Evolutionary conservation across 2,329 filamentous ascomycete genomes (phyloP).

Genomic region (Aspergillus oerlinghausenensis): DNA sequence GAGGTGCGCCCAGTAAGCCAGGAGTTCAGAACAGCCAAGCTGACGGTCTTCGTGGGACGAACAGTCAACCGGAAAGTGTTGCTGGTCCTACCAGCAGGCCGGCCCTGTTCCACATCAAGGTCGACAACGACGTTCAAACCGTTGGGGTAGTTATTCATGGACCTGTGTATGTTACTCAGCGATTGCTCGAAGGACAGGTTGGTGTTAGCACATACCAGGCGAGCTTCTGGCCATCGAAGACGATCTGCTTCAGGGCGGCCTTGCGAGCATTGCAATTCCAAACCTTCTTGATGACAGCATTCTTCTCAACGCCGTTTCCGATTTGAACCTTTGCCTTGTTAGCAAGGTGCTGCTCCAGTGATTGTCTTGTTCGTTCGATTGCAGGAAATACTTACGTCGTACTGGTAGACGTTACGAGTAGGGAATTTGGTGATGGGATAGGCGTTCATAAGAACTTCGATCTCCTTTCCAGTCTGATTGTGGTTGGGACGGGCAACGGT

Average conservation of each 20-base stretch:
- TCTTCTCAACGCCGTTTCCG: constrained; percentile 59
- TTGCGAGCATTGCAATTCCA: constrained; percentile 66
- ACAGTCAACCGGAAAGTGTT: constrained; percentile 61
- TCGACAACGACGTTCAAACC: constrained; percentile 61
- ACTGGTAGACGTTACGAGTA: constrained; percentile 67
- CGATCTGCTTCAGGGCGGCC: constrained; percentile 56
- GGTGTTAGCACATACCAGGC: constrained; percentile 62
- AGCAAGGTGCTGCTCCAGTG: constrained; percentile 2
- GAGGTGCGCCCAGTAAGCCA: constrained; percentile 60
- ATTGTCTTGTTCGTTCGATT: neutral
- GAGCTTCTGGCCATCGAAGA: constrained; percentile 79
- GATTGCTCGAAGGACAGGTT: constrained; percentile 8
- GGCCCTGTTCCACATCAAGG: constrained; percentile 62
- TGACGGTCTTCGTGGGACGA: constrained; percentile 61
- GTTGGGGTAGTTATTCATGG: constrained; percentile 29
- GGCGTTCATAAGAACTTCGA: constrained; percentile 64
- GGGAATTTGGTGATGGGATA: constrained; percentile 64
- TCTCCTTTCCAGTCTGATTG: constrained; percentile 54
- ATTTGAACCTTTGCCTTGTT: constrained; percentile 56
- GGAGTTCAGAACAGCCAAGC: constrained; percentile 59
- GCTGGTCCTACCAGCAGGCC: constrained; percentile 31
- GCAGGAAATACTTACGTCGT: constrained; percentile 62
- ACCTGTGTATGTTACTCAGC: constrained; percentile 28
- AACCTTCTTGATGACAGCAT: constrained; percentile 66
- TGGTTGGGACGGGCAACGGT: constrained; percentile 49